phyloP scores from a whole-genome alignment of 2,329 filamentous ascomycete genomes.

The Fusarium tanahbumbuense region DNA sequence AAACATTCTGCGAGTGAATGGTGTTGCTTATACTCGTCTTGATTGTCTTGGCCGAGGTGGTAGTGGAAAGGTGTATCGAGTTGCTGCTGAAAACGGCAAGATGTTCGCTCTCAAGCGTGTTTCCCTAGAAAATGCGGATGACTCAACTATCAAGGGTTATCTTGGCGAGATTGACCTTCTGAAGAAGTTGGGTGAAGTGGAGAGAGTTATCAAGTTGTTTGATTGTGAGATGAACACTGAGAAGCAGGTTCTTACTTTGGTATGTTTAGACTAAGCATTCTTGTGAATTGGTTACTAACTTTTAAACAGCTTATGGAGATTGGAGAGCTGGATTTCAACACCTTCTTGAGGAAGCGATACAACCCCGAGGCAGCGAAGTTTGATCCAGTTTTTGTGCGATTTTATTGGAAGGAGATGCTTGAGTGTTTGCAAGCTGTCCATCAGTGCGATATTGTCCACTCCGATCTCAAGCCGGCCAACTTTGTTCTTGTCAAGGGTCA shows the following conservation, averaged over 20 bases:
- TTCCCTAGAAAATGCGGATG: conserved; percentile 89
- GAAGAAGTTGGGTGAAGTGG: conserved; percentile 82
- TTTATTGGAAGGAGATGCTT: conserved; percentile 99
- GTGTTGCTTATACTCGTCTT: conserved; percentile 88
- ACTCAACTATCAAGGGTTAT: conserved; percentile 83
- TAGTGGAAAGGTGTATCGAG: conserved; percentile 93
- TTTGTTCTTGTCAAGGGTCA: conserved; percentile 92
- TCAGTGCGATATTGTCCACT: conserved; percentile 91
- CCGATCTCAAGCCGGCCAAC: conserved; percentile 95
- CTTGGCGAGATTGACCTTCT: conserved; percentile 96
- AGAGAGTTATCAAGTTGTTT: conserved; percentile 88
- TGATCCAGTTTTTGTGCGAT: conserved; percentile 92
- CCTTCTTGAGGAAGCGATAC: conserved; percentile 79
- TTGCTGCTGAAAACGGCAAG: conserved; percentile 96
- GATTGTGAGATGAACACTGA: conserved; percentile 95
- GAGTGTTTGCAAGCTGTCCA: conserved; percentile 94
- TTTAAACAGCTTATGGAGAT: conserved; percentile 87
- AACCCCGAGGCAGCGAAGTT: conserved; percentile 80
- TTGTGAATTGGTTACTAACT: conserved; percentile 36
- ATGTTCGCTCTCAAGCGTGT: conserved; percentile 95
- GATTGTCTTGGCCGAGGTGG: conserved; percentile 93
- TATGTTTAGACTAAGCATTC: conserved; percentile 57
- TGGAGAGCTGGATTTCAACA: conserved; percentile 92
- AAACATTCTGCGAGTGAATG: conserved; percentile 88
- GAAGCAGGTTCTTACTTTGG: conserved; percentile 87